Evolutionary conservation across 805 yeast genomes (phyloP).

Genomic region (Tetrapisispora nanseiensis): DNA sequence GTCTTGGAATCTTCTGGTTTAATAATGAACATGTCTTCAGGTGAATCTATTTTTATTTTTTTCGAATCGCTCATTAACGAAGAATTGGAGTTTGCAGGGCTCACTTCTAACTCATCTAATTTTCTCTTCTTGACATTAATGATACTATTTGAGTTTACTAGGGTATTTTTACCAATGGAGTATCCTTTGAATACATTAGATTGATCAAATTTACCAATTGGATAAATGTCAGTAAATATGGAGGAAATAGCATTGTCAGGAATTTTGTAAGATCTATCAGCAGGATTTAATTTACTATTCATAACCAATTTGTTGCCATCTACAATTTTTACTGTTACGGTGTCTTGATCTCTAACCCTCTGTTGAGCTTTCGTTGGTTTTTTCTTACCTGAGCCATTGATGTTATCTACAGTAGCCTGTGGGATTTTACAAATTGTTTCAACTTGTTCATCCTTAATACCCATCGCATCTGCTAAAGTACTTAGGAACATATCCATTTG

Average conservation of each 20-base stretch:
- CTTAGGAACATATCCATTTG: constrained; percentile 26
- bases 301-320: constrained; percentile 22
- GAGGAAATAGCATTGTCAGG: constrained; percentile 15
- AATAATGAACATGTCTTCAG: constrained; percentile 25
- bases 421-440: constrained; percentile 17
- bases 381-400: constrained; percentile 29
- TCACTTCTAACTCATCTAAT: constrained; percentile 14
- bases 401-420: constrained; percentile 18
- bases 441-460: constrained; percentile 21
- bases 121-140: constrained; percentile 20
- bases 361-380: constrained; percentile 24
- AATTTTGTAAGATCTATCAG: constrained; percentile 10
- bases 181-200: constrained; percentile 10
- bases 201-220: constrained; percentile 12
- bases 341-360: constrained; percentile 27
- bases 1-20: constrained; percentile 6
- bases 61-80: constrained; percentile 29
- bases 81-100: constrained; percentile 18
- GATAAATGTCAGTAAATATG: constrained; percentile 17
- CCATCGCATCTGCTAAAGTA: constrained; percentile 28
- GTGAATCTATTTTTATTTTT: constrained; percentile 27
- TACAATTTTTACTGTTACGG: constrained; percentile 14
- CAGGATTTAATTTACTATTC: constrained; percentile 16
- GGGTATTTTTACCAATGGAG: constrained; percentile 1
- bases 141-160: neutral